Percentiles rank a stretch among this genome's conserved stretches.
Conservation (phyloP, 2,329 filamentous ascomycete species). For the Neofusicoccum ribis region DNA sequence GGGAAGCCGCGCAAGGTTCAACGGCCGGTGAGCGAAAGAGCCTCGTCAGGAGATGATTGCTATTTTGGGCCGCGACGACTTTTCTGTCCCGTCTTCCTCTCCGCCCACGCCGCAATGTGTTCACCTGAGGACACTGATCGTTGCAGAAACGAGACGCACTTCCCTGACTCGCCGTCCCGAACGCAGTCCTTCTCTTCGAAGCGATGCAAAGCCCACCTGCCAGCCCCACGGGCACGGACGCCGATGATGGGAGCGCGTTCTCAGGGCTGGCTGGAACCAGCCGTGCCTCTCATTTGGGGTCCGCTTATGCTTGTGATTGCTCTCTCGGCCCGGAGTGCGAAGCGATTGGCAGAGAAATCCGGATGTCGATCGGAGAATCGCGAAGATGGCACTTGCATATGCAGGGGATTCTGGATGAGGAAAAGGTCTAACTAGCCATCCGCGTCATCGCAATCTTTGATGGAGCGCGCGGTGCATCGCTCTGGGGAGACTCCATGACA, state of each 20-base stretch:
- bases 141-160: background rate
- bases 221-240: background rate
- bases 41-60: background rate
- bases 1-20: background rate
- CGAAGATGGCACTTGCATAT: constrained; percentile 10
- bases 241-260: background rate
- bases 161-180: background rate
- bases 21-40: background rate
- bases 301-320: constrained; percentile 1
- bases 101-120: background rate
- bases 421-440: background rate
- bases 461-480: too few species aligned
- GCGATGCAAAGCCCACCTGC: background rate
- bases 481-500: background rate
- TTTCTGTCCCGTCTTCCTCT: background rate
- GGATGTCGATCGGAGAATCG: background rate
- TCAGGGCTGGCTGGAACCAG: background rate
- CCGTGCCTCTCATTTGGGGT: background rate
- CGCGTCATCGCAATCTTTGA: background rate
- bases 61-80: background rate
- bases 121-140: background rate
- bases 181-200: background rate
- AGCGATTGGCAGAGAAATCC: background rate
- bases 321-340: background rate
- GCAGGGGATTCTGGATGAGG: constrained; percentile 7